phyloP scores from a whole-genome alignment of 768 basidiomycete genomes.

The Amanita jacksonii region DNA sequence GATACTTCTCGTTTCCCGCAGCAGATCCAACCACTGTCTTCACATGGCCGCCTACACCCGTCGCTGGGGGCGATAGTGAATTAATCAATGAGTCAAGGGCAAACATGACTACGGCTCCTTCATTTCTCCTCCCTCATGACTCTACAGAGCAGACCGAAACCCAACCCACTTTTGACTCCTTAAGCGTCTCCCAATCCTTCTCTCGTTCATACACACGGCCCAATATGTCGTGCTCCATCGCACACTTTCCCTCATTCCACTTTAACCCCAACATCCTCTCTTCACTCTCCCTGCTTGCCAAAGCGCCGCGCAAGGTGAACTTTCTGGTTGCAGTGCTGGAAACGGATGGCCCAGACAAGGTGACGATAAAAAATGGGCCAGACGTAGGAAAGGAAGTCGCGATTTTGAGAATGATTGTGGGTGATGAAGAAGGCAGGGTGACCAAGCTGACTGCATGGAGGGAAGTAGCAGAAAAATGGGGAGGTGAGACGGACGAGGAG shows the following conservation, averaged over 20 bases:
- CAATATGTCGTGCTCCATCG: conserved; percentile 55
- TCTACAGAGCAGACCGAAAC: background rate
- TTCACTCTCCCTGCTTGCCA: conserved; percentile 32
- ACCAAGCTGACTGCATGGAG: conserved; percentile 75
- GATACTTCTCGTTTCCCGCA: background rate
- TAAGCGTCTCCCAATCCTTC: conserved; percentile 11
- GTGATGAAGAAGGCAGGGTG: conserved; percentile 60
- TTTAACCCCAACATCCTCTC: conserved; percentile 58
- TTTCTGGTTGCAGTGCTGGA: conserved; percentile 62
- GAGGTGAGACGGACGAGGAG: conserved; percentile 24
- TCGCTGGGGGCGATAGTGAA: conserved; percentile 7
- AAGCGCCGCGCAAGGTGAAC: conserved; percentile 34
- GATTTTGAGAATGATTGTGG: conserved; percentile 60
- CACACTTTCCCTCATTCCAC: conserved; percentile 63
- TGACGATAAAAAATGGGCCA: conserved; percentile 55
- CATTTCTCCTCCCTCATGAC: conserved; percentile 17
- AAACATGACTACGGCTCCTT: conserved; percentile 16
- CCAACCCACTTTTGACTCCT: conserved; percentile 15
- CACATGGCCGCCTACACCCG: conserved; percentile 48
- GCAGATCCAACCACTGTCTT: conserved; percentile 39
- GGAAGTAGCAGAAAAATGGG: conserved; percentile 67
- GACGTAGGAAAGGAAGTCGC: conserved; percentile 65
- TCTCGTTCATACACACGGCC: conserved; percentile 13
- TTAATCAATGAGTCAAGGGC: background rate
- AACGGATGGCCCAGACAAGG: conserved; percentile 64